These are phyloP conservation scores for Dipodascopsis uninucleata DNA, from an alignment of 805 yeast species.

Conservation along the genomic window DNA sequence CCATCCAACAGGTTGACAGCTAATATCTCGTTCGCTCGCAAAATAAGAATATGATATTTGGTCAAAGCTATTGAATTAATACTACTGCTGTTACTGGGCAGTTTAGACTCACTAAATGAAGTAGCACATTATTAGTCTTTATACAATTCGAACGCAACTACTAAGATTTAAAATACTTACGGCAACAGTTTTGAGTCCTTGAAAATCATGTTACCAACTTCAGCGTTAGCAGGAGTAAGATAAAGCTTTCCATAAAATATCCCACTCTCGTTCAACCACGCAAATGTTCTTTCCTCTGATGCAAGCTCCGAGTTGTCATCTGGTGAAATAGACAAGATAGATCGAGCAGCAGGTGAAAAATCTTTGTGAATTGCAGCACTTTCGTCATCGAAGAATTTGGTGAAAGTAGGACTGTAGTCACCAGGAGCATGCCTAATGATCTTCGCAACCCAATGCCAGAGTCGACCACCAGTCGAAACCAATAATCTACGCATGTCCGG, in stretches of 20 bases:
- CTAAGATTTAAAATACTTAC: too few species aligned
- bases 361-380: constrained; percentile 25
- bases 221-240: constrained; percentile 27
- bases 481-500: constrained; percentile 25
- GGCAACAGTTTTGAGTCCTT: constrained; percentile 38
- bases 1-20: constrained; percentile 52
- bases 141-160: neutral
- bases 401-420: constrained; percentile 32
- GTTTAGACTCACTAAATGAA: constrained; percentile 16
- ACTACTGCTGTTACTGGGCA: constrained; percentile 13
- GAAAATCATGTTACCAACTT: constrained; percentile 29
- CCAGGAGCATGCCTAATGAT: constrained; percentile 25
- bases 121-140: neutral
- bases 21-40: constrained; percentile 45
- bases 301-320: constrained; percentile 24
- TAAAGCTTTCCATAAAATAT: constrained; percentile 43
- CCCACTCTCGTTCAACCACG: constrained; percentile 49
- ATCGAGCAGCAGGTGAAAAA: constrained; percentile 10
- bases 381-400: constrained; percentile 32
- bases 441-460: constrained; percentile 26
- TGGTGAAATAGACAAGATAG: constrained; percentile 19
- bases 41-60: constrained; percentile 51
- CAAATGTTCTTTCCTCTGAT: constrained; percentile 36
- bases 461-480: constrained; percentile 19
- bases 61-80: constrained; percentile 45